Evolutionary conservation across 345 rosid genomes (phyloP), one percentile per base, ranked within the genome.

Genomic region (Eucalyptus pauciflora): DNA sequence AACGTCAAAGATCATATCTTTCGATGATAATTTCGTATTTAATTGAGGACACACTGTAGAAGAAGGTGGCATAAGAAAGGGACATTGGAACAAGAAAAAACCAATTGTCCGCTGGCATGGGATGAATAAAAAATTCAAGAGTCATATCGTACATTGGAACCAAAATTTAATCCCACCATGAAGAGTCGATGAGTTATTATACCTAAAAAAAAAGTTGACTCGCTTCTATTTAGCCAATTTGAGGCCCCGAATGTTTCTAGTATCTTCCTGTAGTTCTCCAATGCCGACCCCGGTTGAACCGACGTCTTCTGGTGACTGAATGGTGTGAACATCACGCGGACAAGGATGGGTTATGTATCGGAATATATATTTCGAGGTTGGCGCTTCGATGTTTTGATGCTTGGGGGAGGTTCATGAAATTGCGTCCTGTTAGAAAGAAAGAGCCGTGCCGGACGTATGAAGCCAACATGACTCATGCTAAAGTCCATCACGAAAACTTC

Each of bases 261-360:
- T 52, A 3, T 52, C 58, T 52, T 52, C 24, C 10, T 52, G 58
- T 18, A 52, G 24, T 52, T 52, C 48, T 76, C 16, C 5, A 76
- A 76, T 76, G 29, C 13, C 4, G 2, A 11, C 27, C 48, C 4
- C 1, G 1, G 7, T 76, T 25, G 4, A 41, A 20, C 8, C 0
- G 5, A 41, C 15, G 1, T 41, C 48, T 76, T 11, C 11, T 13
- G 2, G 5, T 41, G 14, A 76, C 25, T 41, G 22, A 20, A 76
- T 20, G 48, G 29, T 22, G 8, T 7, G 85, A 76, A 41, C 15
- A 12, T 76, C 4, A 9, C 0, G 3, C 5, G 3, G 16, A 12
- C 8, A 4, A 7, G 48, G 83, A 76, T 20, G 14, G 16, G 80
- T 69, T 69, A 0, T 17, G 2, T 37, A 37, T 2, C 0, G 8